Percentiles rank a stretch among this genome's conserved stretches.
Evolutionary conservation across 2,329 filamentous ascomycete species (phyloP).

Genomic region (Dothistroma pini): DNA sequence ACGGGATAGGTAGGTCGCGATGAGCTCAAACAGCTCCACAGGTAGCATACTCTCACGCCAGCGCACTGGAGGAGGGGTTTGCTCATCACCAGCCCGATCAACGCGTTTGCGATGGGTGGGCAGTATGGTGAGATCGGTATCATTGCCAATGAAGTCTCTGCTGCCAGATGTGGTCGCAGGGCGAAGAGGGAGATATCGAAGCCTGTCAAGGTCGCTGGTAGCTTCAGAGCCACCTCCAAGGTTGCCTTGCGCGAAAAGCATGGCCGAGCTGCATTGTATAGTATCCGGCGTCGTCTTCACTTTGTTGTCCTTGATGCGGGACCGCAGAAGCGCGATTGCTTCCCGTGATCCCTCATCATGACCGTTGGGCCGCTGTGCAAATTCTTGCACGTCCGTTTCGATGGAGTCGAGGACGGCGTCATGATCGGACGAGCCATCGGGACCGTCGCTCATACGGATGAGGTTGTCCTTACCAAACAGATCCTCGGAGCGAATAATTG

Average conservation of each 20-base stretch:
- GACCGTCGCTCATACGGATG: background rate
- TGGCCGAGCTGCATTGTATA: constrained; percentile 16
- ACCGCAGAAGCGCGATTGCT: constrained; percentile 9
- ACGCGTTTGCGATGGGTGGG: constrained; percentile 20
- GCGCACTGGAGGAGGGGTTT: constrained; percentile 4
- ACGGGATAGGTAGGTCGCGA: constrained; percentile 54
- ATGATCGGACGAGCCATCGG: background rate
- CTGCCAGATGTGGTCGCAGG: constrained; percentile 5
- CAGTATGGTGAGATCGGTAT: constrained; percentile 21
- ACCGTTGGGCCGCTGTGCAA: background rate
- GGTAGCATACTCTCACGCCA: constrained; percentile 50
- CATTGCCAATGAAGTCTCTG: constrained; percentile 9
- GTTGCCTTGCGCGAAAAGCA: constrained; percentile 18
- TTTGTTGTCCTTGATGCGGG: constrained; percentile 5
- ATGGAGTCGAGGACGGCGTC: background rate
- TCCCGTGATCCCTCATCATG: constrained; percentile 11
- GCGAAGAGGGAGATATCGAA: constrained; percentile 24
- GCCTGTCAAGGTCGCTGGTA: constrained; percentile 5
- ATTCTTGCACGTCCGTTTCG: background rate
- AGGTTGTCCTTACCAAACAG: constrained; percentile 16
- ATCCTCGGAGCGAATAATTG: constrained; percentile 20
- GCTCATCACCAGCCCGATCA: background rate
- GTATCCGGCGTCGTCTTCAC: constrained; percentile 2
- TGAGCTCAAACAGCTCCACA: constrained; percentile 59
- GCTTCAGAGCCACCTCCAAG: background rate